A percentile compares a stretch with the other conserved stretches of the same genome.
phyloP scores from a whole-genome alignment of 2,329 filamentous ascomycete species.

The Alternaria conjuncta region DNA sequence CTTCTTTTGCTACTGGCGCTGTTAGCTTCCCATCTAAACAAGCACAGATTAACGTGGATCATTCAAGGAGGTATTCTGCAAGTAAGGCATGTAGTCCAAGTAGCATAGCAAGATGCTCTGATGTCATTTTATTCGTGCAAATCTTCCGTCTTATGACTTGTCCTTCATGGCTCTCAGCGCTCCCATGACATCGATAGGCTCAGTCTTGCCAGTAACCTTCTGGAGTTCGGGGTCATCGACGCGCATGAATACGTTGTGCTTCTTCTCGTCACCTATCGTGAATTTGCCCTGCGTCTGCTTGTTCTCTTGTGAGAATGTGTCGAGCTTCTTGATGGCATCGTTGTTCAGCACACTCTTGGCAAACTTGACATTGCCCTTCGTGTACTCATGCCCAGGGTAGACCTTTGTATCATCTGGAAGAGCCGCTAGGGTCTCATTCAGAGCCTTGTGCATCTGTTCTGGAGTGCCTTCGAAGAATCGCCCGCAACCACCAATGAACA shows the following conservation, averaged over 20 bases:
- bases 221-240: conserved; percentile 85
- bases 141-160: conserved; percentile 27
- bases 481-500: conserved; percentile 95
- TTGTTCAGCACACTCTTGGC: conserved; percentile 76
- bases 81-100: not conserved
- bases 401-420: conserved; percentile 91
- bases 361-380: conserved; percentile 95
- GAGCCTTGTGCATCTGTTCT: conserved; percentile 83
- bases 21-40: not conserved
- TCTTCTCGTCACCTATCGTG: conserved; percentile 96
- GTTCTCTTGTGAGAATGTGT: conserved; percentile 78
- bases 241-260: conserved; percentile 97
- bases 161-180: conserved; percentile 92
- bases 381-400: conserved; percentile 97
- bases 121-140: not conserved
- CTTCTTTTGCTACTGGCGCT: not conserved
- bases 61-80: not conserved
- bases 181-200: conserved; percentile 83
- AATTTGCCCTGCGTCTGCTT: conserved; percentile 92
- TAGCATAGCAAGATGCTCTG: not conserved
- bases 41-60: not conserved
- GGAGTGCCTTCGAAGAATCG: conserved; percentile 94
- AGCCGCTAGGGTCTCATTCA: conserved; percentile 82
- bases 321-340: conserved; percentile 74
- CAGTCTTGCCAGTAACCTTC: conserved; percentile 79